Conservation (phyloP, 257 asterid genomes). For the Capsicum pubescens region DNA sequence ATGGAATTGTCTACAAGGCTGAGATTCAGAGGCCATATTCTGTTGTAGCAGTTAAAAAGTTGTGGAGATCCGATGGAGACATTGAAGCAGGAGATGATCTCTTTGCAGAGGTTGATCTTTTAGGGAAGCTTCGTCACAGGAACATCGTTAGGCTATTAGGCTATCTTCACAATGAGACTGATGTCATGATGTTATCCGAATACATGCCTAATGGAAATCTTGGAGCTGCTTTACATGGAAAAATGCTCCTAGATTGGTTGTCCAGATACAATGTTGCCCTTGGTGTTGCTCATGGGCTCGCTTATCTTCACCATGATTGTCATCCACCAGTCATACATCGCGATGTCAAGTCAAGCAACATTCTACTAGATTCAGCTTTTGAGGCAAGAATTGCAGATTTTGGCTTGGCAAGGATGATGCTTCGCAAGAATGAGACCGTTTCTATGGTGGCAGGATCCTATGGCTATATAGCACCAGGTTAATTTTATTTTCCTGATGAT, state of each 20-base stretch:
- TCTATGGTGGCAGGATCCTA: constrained; percentile 91
- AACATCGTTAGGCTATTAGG: constrained; percentile 73
- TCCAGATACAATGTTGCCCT: constrained; percentile 78
- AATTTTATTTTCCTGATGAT: not conserved
- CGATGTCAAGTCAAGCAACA: constrained; percentile 78
- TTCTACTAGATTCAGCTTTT: constrained; percentile 61
- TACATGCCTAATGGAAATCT: constrained; percentile 88
- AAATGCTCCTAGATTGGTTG: constrained; percentile 74
- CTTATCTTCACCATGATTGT: constrained; percentile 86
- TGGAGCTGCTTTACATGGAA: constrained; percentile 68
- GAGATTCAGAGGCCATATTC: constrained; percentile 57
- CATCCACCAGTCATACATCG: constrained; percentile 78
- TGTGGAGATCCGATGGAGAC: constrained; percentile 64
- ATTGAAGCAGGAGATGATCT: constrained; percentile 67
- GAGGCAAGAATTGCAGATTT: constrained; percentile 85
- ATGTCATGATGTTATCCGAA: constrained; percentile 74
- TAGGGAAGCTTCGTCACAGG: constrained; percentile 78
- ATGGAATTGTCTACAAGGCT: constrained; percentile 75
- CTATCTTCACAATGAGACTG: constrained; percentile 69
- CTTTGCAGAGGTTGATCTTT: constrained; percentile 62
- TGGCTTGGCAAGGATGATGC: constrained; percentile 78
- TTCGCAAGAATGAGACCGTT: constrained; percentile 63
- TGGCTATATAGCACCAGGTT: constrained; percentile 94
- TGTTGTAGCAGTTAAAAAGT: constrained; percentile 72
- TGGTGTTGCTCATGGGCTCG: constrained; percentile 78